Percentiles rank a stretch among this genome's conserved stretches.
These are phyloP conservation scores for Botrytis squamosa DNA, from an alignment of 2,329 filamentous ascomycete genomes.

Conservation along the genomic window DNA sequence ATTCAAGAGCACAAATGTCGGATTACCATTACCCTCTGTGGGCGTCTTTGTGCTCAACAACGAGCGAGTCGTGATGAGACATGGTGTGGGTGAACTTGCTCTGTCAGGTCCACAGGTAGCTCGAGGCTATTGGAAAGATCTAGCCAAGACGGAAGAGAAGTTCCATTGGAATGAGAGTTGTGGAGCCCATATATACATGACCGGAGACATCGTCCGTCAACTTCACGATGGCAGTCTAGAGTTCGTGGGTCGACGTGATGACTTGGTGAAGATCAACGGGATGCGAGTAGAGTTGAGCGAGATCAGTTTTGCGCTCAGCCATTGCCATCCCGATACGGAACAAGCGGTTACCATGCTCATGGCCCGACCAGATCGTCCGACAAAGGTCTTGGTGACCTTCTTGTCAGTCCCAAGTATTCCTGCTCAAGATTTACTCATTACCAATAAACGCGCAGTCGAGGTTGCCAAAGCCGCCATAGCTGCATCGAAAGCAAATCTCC, in stretches of 20 bases:
- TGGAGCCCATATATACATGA: conserved; percentile 50
- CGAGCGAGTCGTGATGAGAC: conserved; percentile 27
- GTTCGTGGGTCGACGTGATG: conserved; percentile 63
- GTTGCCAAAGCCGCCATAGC: conserved; percentile 18
- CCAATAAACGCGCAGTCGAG: background rate
- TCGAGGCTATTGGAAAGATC: conserved; percentile 58
- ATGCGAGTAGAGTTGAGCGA: conserved; percentile 61
- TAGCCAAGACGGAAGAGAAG: conserved; percentile 54
- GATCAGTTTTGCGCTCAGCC: conserved; percentile 39
- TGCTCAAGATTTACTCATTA: background rate
- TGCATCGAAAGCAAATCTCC: conserved; percentile 15
- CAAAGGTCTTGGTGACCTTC: conserved; percentile 31
- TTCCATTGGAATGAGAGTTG: conserved; percentile 59
- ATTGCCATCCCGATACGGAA: conserved; percentile 36
- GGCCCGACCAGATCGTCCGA: conserved; percentile 39
- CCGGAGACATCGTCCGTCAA: conserved; percentile 58
- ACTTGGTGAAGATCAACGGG: conserved; percentile 66
- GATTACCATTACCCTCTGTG: conserved; percentile 10
- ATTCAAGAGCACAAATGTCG: background rate
- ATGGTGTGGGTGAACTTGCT: conserved; percentile 35
- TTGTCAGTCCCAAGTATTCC: background rate
- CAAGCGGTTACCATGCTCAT: conserved; percentile 43
- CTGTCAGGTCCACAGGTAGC: conserved; percentile 55
- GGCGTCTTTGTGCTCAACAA: conserved; percentile 42
- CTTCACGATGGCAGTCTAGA: conserved; percentile 50